A percentile compares a stretch with the other conserved stretches of the same genome.
These are phyloP conservation scores for Paraconiothyrium brasiliense DNA, from an alignment of 2,329 filamentous ascomycete species.

Conservation along the genomic window DNA sequence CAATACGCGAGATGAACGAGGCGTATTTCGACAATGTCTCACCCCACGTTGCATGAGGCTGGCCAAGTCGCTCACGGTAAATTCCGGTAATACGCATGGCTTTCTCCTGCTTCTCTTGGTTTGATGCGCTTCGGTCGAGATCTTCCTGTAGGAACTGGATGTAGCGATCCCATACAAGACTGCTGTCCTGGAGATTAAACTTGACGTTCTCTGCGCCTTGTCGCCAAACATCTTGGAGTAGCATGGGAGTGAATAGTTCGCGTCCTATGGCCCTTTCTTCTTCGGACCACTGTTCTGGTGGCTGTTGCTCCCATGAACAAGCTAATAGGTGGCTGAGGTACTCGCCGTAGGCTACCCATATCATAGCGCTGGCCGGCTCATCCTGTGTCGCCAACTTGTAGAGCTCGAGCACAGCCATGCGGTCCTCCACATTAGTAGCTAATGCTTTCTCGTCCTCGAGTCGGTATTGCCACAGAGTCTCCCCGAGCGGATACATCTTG, in stretches of 20 bases:
- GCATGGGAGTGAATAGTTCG: constrained; percentile 75
- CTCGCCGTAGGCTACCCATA: constrained; percentile 80
- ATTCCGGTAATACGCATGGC: constrained; percentile 65
- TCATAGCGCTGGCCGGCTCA: constrained; percentile 75
- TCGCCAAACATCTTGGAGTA: constrained; percentile 74
- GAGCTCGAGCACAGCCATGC: constrained; percentile 75
- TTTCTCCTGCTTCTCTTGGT: constrained; percentile 66
- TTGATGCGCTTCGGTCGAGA: constrained; percentile 63
- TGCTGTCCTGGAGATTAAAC: constrained; percentile 79
- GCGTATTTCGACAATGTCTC: constrained; percentile 79
- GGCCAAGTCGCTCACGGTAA: constrained; percentile 74
- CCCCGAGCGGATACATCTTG: constrained; percentile 73
- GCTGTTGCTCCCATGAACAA: constrained; percentile 66
- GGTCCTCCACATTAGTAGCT: constrained; percentile 70
- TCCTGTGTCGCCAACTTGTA: constrained; percentile 75
- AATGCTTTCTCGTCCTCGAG: constrained; percentile 74
- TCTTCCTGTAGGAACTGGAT: constrained; percentile 76
- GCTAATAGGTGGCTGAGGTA: constrained; percentile 78
- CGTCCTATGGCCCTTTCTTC: constrained; percentile 75
- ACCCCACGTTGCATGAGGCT: constrained; percentile 79
- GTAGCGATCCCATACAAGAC: constrained; percentile 82
- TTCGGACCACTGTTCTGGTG: constrained; percentile 60
- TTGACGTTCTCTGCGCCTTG: constrained; percentile 76
- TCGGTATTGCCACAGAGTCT: constrained; percentile 80
- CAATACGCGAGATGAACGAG: constrained; percentile 76